phyloP scores from a whole-genome alignment of 345 rosid species.

The Arabis alpina region DNA sequence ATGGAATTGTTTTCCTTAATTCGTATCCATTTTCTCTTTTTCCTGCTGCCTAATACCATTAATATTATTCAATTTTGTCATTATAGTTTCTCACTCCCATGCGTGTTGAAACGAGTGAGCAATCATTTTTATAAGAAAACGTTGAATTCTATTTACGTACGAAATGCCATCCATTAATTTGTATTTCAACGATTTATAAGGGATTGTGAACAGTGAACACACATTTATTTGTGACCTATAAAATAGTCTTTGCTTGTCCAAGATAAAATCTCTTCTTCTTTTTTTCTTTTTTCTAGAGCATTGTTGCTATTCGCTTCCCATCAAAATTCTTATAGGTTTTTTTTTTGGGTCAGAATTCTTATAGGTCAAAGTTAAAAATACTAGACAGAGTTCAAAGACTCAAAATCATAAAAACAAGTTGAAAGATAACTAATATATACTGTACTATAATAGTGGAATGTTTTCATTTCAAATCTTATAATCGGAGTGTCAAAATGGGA shows the following conservation, averaged over 20 bases:
- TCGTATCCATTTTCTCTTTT: conserved; percentile 20
- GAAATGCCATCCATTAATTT: conserved; percentile 12
- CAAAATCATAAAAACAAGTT: neutral
- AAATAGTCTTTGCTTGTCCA: conserved; percentile 15
- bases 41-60: conserved; percentile 27
- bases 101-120: conserved; percentile 36
- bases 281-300: neutral
- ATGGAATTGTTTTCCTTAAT: conserved; percentile 16
- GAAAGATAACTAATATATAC: neutral
- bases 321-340: neutral
- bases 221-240: conserved; percentile 9
- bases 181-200: conserved; percentile 9
- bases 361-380: conserved; percentile 10
- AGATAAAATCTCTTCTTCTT: neutral
- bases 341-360: too few relatives aligned
- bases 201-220: neutral
- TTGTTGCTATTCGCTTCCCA: neutral
- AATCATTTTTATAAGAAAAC: conserved; percentile 2
- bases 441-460: neutral
- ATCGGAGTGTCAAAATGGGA: neutral
- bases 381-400: conserved; percentile 9
- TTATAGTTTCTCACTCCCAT: conserved; percentile 21
- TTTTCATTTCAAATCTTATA: neutral
- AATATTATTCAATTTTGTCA: conserved; percentile 22
- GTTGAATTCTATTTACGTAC: conserved; percentile 21